These are phyloP conservation scores for Podospora pseudocomata DNA, from an alignment of 495 filamentous ascomycete species.

Conservation along the genomic window DNA sequence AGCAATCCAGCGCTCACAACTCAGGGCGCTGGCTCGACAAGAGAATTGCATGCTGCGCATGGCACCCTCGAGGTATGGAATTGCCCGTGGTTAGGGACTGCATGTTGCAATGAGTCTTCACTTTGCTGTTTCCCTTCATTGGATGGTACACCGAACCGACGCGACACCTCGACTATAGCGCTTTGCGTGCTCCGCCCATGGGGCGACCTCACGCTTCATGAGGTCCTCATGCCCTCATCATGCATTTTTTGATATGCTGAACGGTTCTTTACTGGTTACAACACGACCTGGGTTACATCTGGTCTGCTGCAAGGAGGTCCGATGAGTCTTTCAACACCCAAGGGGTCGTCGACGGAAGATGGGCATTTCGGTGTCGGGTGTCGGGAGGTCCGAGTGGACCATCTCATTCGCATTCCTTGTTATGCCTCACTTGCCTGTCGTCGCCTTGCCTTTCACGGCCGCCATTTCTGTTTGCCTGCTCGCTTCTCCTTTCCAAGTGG, in stretches of 20 bases:
- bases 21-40: not conserved
- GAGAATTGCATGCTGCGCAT: not conserved
- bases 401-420: not conserved
- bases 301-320: not conserved
- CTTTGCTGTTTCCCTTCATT: not conserved
- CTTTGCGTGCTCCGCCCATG: not conserved
- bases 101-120: not conserved
- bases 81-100: not conserved
- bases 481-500: not conserved
- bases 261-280: not conserved
- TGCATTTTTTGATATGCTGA: not conserved
- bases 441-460: not conserved
- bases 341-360: not conserved
- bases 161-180: not conserved
- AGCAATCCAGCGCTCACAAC: not conserved
- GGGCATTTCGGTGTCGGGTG: not conserved
- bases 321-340: not conserved
- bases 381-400: constrained; percentile 2
- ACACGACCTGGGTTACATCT: not conserved
- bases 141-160: not conserved
- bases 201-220: not conserved
- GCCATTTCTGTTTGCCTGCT: not conserved
- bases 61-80: not conserved
- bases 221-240: not conserved
- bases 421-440: not conserved